Base-by-base conservation (phyloP, 495 filamentous ascomycete species). In the Neurospora intermedia region DNA sequence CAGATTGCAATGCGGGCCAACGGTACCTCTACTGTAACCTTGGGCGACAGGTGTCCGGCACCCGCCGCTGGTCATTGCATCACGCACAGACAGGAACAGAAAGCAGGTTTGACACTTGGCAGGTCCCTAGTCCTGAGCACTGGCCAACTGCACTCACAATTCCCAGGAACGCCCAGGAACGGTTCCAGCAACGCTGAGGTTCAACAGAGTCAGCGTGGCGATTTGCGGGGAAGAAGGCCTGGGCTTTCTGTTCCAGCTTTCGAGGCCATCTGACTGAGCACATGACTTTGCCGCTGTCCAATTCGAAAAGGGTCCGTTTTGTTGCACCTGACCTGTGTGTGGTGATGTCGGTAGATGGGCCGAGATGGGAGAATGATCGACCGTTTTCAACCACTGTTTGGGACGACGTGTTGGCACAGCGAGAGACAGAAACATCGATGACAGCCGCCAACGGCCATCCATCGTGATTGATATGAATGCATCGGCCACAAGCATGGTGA, bases 181-280 rank as follows among this genome's bases (percentile, higher is more conserved):
- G 16, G 69, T 70, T 70, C 69, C 69, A 70, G 69, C 18, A 27
- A 27, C n/a, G 35, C 69, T 39, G 69, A 39, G 38, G 40, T 42
- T 35, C 54, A 0, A 41, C 35, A 42, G 62, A 72, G 66, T 45
- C 48, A 70, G 54, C 72, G 79, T 80, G 78, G 78, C 77, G 72
- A 78, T 77, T 77, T 77, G 79, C 75, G 79, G 78, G 78, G 79
- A 77, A 81, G 70, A 70, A 31, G 71, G 73, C 73, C 75, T 70
- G 70, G 74, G 73, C 69, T 74, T 73, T 73, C 9, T 8, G 40
- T 72, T 62, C 73, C 69, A 73, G 71, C 70, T 69, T 5, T 71
- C 41, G 18, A 41, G 41, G 15, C 41, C 43, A 41, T 8, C 70
- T 9, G 7, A 8, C 39, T 38, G 73, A 41, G 70, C 79, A 79